These are phyloP conservation scores for Teratosphaeria pseudoeucalypti DNA, from an alignment of 2,329 filamentous ascomycete species.

Conservation along the genomic window DNA sequence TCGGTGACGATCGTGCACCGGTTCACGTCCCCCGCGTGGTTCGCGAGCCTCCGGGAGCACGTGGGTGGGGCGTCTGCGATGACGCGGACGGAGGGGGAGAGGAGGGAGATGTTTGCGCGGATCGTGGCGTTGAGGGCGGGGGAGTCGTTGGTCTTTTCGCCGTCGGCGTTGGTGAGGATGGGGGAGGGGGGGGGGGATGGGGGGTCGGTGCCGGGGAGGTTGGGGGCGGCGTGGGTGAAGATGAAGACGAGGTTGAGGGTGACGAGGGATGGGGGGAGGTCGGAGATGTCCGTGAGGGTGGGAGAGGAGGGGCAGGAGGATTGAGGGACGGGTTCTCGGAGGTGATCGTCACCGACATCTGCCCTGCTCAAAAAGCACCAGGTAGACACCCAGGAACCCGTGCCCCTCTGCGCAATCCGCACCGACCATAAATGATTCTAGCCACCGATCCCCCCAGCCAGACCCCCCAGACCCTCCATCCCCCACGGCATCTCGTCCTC, in stretches of 20 bases:
- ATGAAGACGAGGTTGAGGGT: slow-evolving; percentile 21
- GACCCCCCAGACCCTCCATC: too few species aligned
- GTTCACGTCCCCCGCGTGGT: slow-evolving; percentile 59
- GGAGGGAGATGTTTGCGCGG: slow-evolving; percentile 16
- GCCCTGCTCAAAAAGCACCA: too few species aligned
- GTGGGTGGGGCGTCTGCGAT: slow-evolving; percentile 35
- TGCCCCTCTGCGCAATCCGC: too few species aligned
- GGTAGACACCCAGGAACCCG: too few species aligned
- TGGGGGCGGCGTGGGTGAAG: slow-evolving; percentile 13
- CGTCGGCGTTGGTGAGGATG: slow-evolving; percentile 16
- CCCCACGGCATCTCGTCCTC: too few species aligned
- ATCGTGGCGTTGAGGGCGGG: slow-evolving; percentile 22
- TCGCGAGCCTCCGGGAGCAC: slow-evolving; percentile 34
- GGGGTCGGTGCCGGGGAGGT: slow-evolving; percentile 6
- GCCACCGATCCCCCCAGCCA: too few species aligned
- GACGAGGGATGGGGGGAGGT: slow-evolving; percentile 16
- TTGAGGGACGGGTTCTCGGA: too few species aligned
- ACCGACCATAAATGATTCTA: too few species aligned
- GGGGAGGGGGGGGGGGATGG: slow-evolving; percentile 6
- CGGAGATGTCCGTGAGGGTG: neutral
- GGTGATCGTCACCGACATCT: too few species aligned
- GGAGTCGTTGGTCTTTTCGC: slow-evolving; percentile 25
- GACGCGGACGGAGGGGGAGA: slow-evolving; percentile 4
- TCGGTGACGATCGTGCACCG: slow-evolving; percentile 62
- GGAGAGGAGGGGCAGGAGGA: neutral